phyloP scores from a whole-genome alignment of 495 filamentous ascomycete genomes.

The Tuber aestivum region DNA sequence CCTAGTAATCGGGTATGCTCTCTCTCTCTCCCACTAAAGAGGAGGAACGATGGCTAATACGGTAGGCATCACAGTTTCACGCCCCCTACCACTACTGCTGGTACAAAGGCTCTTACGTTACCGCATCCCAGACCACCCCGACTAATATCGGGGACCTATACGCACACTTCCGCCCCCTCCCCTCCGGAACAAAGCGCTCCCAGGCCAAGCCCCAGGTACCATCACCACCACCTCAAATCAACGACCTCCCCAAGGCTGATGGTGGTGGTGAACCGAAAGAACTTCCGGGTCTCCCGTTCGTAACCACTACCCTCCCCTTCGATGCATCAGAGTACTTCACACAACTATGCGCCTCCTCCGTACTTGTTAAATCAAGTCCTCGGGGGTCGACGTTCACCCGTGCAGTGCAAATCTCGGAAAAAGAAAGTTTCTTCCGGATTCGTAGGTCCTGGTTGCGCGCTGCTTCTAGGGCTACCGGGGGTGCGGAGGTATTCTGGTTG shows the following conservation, averaged over 20 bases:
- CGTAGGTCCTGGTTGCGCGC: slow-evolving; percentile 24
- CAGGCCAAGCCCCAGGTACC: neutral
- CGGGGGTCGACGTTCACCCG: neutral
- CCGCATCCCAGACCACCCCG: neutral
- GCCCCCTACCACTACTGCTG: slow-evolving; percentile 24
- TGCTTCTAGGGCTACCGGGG: slow-evolving; percentile 2
- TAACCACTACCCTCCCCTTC: slow-evolving; percentile 11
- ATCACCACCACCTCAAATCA: neutral
- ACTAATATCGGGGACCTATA: slow-evolving; percentile 11
- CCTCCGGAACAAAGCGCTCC: neutral
- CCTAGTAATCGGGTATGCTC: slow-evolving; percentile 25
- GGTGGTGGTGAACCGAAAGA: neutral
- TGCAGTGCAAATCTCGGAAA: neutral
- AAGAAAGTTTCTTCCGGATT: slow-evolving; percentile 29
- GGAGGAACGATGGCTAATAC: neutral
- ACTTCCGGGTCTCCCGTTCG: neutral
- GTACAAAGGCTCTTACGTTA: neutral
- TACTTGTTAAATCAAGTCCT: slow-evolving; percentile 11
- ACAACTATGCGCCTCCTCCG: slow-evolving; percentile 22
- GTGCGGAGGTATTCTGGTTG: slow-evolving; percentile 22
- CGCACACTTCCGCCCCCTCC: slow-evolving; percentile 25
- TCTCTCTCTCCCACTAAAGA: neutral
- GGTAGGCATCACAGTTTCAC: neutral
- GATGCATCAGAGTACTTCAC: slow-evolving; percentile 25
- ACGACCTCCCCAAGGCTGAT: neutral